Percentiles rank a stretch among this genome's conserved stretches.
Evolutionary conservation across 2,329 filamentous ascomycete genomes (phyloP).

Genomic region (Orbilia javanica): DNA sequence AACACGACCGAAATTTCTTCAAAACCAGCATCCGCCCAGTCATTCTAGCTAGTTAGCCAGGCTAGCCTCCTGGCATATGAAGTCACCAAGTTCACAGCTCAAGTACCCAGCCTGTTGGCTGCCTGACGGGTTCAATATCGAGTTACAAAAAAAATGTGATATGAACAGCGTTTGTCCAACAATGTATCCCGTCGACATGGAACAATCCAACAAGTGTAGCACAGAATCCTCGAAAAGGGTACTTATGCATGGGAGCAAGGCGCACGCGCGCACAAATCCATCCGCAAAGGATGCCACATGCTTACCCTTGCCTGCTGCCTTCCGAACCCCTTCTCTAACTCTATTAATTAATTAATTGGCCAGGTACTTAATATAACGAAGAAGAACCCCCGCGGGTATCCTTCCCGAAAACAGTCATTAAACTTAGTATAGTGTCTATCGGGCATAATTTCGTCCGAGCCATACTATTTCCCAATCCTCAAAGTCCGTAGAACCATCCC

Average conservation of each 20-base stretch:
- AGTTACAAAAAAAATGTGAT: neutral
- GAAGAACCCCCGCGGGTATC: neutral
- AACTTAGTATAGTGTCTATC: neutral
- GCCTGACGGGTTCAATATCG: too few species aligned
- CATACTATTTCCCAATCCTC: neutral
- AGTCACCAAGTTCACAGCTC: neutral
- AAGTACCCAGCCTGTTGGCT: conserved; percentile 1
- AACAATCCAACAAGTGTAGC: conserved; percentile 8
- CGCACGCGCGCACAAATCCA: conserved; percentile 14
- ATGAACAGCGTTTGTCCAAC: neutral
- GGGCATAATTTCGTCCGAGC: neutral
- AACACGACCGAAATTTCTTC: neutral
- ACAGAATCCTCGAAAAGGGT: neutral
- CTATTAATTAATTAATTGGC: neutral
- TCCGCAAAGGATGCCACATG: neutral
- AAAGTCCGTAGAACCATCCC: neutral
- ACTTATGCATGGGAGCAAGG: neutral
- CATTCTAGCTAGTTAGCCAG: too few species aligned
- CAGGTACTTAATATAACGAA: neutral
- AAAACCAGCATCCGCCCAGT: neutral
- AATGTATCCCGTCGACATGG: neutral
- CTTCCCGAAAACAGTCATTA: neutral
- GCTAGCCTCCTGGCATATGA: too few species aligned
- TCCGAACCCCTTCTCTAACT: neutral
- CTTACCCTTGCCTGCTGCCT: conserved; percentile 1